Evolutionary conservation across 345 rosid genomes (phyloP).

Genomic region (Brassica nigra): DNA sequence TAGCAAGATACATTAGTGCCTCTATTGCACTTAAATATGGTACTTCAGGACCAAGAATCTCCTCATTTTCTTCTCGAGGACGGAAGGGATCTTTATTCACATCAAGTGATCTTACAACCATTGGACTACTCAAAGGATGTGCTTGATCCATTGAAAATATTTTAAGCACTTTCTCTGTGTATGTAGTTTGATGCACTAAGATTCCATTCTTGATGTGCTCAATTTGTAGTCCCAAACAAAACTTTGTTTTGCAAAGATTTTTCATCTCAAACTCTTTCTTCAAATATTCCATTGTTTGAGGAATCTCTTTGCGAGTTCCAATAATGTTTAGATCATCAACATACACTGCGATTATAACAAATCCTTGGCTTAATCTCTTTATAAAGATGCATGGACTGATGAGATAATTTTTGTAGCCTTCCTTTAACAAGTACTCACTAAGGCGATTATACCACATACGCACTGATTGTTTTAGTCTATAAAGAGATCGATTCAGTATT

Average conservation of each 20-base stretch:
- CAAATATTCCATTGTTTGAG: background rate
- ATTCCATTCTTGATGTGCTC: no score
- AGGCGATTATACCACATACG: background rate
- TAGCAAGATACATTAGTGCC: background rate
- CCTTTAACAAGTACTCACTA: background rate
- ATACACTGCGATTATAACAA: background rate
- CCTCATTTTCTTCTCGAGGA: background rate
- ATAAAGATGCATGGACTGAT: background rate
- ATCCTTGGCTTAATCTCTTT: background rate
- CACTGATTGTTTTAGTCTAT: background rate
- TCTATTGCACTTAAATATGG: background rate
- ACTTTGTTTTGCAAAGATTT: background rate
- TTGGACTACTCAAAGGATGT: background rate
- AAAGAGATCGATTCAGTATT: background rate
- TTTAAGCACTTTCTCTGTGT: background rate
- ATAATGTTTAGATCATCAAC: background rate
- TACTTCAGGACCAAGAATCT: background rate
- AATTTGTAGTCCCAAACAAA: background rate
- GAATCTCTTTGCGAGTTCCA: background rate
- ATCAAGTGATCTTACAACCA: background rate
- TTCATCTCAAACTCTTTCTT: background rate
- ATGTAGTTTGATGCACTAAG: background rate
- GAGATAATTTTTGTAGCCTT: background rate
- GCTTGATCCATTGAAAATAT: background rate
- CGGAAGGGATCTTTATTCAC: background rate